phyloP scores from a whole-genome alignment of 2,329 filamentous ascomycete genomes.

The Xylaria sp. region DNA sequence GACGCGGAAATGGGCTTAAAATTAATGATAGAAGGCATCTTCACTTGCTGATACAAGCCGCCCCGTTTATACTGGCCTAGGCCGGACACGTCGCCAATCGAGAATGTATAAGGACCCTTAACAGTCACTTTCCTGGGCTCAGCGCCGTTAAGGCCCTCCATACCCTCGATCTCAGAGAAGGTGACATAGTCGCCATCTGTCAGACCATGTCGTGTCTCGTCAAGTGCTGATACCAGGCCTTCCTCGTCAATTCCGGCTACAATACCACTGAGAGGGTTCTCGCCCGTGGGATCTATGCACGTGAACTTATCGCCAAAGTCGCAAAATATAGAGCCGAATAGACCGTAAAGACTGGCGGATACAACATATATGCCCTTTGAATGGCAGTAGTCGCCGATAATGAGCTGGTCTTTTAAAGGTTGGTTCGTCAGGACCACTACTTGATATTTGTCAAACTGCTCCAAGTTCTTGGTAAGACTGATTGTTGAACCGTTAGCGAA shows the following conservation, averaged over 20 bases:
- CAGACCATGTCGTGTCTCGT: constrained; percentile 92
- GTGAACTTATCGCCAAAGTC: constrained; percentile 97
- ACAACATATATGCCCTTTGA: constrained; percentile 91
- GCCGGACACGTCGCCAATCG: constrained; percentile 88
- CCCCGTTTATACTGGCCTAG: constrained; percentile 87
- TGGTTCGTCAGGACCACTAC: constrained; percentile 89
- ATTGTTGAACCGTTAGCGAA: constrained; percentile 36
- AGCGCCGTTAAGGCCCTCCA: constrained; percentile 83
- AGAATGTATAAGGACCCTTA: constrained; percentile 96
- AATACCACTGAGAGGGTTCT: constrained; percentile 86
- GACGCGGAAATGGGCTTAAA: constrained; percentile 83
- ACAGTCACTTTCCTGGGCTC: constrained; percentile 90
- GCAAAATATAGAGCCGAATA: constrained; percentile 96
- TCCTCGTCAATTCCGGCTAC: constrained; percentile 88
- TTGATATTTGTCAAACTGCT: constrained; percentile 88
- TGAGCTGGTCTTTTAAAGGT: constrained; percentile 77
- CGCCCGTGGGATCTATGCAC: constrained; percentile 86
- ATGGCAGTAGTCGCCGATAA: constrained; percentile 92
- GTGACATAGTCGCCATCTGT: constrained; percentile 97
- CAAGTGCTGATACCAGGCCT: constrained; percentile 87
- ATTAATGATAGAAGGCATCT: constrained; percentile 93
- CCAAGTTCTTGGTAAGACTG: constrained; percentile 76
- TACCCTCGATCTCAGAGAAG: constrained; percentile 89
- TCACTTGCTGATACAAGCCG: constrained; percentile 92
- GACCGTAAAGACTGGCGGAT: constrained; percentile 85